phyloP scores from a whole-genome alignment of 352 stramenopile genomes.

The Aphanomyces euteiches region DNA sequence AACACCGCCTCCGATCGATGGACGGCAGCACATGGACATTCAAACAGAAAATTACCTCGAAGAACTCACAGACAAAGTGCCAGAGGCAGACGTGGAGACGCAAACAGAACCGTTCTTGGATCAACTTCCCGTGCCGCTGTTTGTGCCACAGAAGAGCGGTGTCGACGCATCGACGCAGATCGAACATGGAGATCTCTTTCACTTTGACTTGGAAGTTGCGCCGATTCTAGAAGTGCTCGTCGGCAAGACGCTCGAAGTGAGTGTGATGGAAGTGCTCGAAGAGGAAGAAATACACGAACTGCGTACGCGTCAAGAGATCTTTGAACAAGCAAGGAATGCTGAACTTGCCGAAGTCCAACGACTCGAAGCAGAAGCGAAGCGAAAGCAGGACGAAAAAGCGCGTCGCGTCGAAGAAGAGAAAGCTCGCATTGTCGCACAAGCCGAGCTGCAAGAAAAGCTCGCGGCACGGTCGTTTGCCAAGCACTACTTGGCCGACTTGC shows the following conservation, averaged over 20 bases:
- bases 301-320: slow-evolving; percentile 85
- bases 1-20: slow-evolving; percentile 85
- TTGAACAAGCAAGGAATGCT: slow-evolving; percentile 88
- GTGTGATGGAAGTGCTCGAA: slow-evolving; percentile 93
- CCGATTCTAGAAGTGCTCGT: slow-evolving; percentile 94
- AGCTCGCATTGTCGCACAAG: slow-evolving; percentile 60
- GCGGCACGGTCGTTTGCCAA: slow-evolving; percentile 84
- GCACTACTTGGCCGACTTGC: slow-evolving; percentile 83
- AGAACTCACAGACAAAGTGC: slow-evolving; percentile 88
- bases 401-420: slow-evolving; percentile 79
- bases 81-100: slow-evolving; percentile 84
- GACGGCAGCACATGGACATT: slow-evolving; percentile 88
- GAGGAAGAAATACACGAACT: slow-evolving; percentile 91
- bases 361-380: slow-evolving; percentile 90
- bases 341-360: slow-evolving; percentile 93
- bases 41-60: slow-evolving; percentile 95
- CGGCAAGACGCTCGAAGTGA: slow-evolving; percentile 92
- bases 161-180: slow-evolving; percentile 89
- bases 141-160: slow-evolving; percentile 84
- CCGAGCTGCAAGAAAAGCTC: slow-evolving; percentile 90
- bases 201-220: slow-evolving; percentile 94
- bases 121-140: slow-evolving; percentile 68
- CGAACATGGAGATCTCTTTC: slow-evolving; percentile 90
- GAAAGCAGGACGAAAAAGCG: slow-evolving; percentile 89
- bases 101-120: slow-evolving; percentile 91